Evolutionary conservation across 2,329 filamentous ascomycete species (phyloP).

Genomic region (Talaromyces marneffei): DNA sequence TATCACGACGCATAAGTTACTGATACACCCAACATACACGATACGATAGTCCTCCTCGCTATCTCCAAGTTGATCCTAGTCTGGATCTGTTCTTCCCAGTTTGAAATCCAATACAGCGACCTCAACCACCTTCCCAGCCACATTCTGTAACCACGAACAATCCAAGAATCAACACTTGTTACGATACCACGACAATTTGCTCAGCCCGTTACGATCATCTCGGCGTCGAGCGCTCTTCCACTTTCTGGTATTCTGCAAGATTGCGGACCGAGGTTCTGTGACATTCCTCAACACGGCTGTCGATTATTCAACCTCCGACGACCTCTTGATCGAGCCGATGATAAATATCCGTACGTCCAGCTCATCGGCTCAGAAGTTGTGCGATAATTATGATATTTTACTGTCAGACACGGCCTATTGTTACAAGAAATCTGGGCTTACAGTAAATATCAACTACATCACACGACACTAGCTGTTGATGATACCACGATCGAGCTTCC

Average conservation of each 20-base stretch:
- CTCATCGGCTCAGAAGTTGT: background rate
- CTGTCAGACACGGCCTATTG: background rate
- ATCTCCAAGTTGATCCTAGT: background rate
- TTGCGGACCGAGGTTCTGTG: background rate
- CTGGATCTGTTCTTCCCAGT: background rate
- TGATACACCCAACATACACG: background rate
- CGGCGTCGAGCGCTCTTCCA: background rate
- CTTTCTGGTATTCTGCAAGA: slow-evolving; percentile 1
- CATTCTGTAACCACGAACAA: background rate
- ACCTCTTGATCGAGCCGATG: background rate
- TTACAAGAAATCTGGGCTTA: background rate
- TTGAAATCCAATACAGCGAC: background rate
- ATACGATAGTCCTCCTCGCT: slow-evolving; percentile 7
- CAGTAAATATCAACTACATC: slow-evolving; percentile 2
- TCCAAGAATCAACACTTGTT: background rate
- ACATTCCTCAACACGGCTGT: slow-evolving; percentile 12
- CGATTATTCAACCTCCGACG: background rate
- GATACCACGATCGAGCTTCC: background rate
- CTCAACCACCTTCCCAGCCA: background rate
- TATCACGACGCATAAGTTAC: background rate
- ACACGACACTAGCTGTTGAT: slow-evolving; percentile 2
- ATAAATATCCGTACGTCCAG: background rate
- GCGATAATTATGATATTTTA: background rate
- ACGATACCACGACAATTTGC: background rate
- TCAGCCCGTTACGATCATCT: background rate